A percentile compares a stretch with the other conserved stretches of the same genome.
Conservation (phyloP, 2,329 filamentous ascomycete species). For the Fusarium redolens region DNA sequence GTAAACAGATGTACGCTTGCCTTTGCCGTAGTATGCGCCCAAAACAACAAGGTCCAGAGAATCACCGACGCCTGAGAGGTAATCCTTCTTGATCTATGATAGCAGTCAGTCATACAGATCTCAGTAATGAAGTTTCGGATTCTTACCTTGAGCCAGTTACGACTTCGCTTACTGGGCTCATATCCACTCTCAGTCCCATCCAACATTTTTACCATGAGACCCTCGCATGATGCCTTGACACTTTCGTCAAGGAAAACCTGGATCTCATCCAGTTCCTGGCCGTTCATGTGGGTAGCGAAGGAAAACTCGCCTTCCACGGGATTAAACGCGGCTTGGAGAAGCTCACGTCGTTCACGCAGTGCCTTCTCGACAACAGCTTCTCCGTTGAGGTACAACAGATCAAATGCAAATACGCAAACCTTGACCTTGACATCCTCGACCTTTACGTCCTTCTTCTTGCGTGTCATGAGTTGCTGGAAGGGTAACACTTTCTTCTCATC, state of each 20-base stretch:
- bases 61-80: constrained; percentile 92
- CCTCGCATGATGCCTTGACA: constrained; percentile 95
- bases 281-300: constrained; percentile 88
- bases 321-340: constrained; percentile 78
- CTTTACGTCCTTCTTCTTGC: constrained; percentile 97
- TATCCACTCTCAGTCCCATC: constrained; percentile 94
- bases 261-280: constrained; percentile 91
- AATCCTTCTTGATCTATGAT: constrained; percentile 92
- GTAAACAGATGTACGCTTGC: constrained; percentile 95
- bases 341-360: constrained; percentile 83
- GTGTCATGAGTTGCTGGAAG: constrained; percentile 98
- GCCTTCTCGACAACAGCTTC: constrained; percentile 89
- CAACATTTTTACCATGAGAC: constrained; percentile 99
- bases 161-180: constrained; percentile 93
- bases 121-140: neutral
- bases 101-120: constrained; percentile 67
- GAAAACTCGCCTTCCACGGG: constrained; percentile 90
- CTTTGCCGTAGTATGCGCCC: constrained; percentile 92
- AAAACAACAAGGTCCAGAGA: constrained; percentile 96
- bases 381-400: constrained; percentile 92
- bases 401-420: constrained; percentile 97
- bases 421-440: constrained; percentile 95
- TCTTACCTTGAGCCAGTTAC: constrained; percentile 94
- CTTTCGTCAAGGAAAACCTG: constrained; percentile 92
- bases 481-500: constrained; percentile 94